Base-by-base conservation (phyloP, 768 basidiomycete species). In the Kwoniella dendrophila region DNA sequence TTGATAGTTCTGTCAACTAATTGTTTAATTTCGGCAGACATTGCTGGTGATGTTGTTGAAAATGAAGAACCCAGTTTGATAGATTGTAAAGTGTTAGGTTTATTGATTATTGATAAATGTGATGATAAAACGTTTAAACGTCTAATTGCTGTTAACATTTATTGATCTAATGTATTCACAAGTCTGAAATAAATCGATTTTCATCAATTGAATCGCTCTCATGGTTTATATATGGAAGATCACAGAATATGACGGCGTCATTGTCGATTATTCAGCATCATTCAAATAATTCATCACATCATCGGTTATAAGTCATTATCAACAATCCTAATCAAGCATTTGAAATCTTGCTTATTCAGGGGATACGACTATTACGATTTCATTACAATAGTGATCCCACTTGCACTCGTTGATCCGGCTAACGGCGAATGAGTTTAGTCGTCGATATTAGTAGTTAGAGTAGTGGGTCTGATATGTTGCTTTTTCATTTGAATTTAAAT, bases 21-120 rank as follows among this genome's bases (percentile, higher is more conserved):
- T 34, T 66, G 57, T 63, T 78, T 72, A 44, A 71, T 64, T 48
- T 68, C 67, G 59, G 72, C 71, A 56, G 54, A 63, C 64, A 69
- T 73, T 34, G 45, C 66, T 18, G 72, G 56, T n/a, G 68, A 47
- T 16, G 64, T 56, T 8, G 63, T 60, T 26, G 74, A 75, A 36
- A 67, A 59, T 71, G 72, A 62, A 27, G 70, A 68, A 65, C 72
- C 74, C 68, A 76, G 68, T 66, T 71, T 76, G 74, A 63, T 12
- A 43, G 54, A 38, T 24, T 22, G 47, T 30, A 30, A 34, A 48
- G 56, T 40, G 29, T 32, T 40, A 22, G 33, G 36, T 38, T 11
- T 50, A 10, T 26, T 43, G 3, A 47, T 55, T 10, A 41, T 49
- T 53, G 6, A 56, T 33, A 65, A 40, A 32, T 62, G 64, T 27